Conservation (phyloP, 2,329 filamentous ascomycete species). For the Aspergillus tamarii region DNA sequence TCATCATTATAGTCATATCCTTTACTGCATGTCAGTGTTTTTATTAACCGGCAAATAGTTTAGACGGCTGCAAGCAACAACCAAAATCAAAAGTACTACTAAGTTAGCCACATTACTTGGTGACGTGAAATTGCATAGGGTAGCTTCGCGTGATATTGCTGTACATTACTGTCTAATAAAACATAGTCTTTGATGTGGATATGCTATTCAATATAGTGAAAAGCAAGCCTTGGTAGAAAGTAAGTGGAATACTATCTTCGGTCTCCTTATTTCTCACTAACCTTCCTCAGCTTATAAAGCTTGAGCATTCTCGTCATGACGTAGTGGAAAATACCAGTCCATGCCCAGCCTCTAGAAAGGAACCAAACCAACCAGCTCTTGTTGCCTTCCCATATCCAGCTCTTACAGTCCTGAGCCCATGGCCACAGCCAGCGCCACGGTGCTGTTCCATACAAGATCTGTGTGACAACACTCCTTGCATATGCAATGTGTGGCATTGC, state of each 20-base stretch:
- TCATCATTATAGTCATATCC: neutral
- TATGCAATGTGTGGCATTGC: slow-evolving; percentile 58
- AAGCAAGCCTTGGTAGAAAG: neutral
- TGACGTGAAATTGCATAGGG: neutral
- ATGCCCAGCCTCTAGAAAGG: slow-evolving; percentile 51
- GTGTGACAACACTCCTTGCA: slow-evolving; percentile 57
- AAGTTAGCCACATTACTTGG: neutral
- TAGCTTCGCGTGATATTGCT: neutral
- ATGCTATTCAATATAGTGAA: neutral
- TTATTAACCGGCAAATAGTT: slow-evolving; percentile 22
- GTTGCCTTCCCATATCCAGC: slow-evolving; percentile 55
- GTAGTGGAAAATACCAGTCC: slow-evolving; percentile 42
- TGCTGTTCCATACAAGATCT: slow-evolving; percentile 52
- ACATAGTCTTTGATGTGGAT: neutral
- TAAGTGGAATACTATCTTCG: neutral
- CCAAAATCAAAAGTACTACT: neutral
- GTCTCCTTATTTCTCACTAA: slow-evolving; percentile 15
- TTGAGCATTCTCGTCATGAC: slow-evolving; percentile 57
- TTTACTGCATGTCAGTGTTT: neutral
- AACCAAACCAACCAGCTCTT: slow-evolving; percentile 57
- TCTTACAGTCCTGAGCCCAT: slow-evolving; percentile 40
- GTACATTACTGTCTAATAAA: neutral
- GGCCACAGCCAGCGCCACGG: slow-evolving; percentile 57
- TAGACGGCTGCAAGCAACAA: slow-evolving; percentile 15
- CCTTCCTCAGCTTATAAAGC: slow-evolving; percentile 49